A percentile compares a stretch with the other conserved stretches of the same genome.
Conservation (phyloP, 306 rosid species). For the Pterocarpus santalinus region DNA sequence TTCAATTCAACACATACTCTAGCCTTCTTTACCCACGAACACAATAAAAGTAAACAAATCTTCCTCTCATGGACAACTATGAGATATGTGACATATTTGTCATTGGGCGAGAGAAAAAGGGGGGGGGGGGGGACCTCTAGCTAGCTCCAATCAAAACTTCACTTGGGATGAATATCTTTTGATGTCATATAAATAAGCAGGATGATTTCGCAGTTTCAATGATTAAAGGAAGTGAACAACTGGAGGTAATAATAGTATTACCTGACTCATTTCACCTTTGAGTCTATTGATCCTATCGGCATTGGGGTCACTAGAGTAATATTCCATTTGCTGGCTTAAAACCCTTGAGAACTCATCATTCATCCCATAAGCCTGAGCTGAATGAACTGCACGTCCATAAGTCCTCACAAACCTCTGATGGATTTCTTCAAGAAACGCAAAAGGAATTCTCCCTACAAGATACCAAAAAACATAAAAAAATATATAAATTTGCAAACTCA, state of each 20-base stretch:
- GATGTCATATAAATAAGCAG: not conserved
- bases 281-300: conserved; percentile 94
- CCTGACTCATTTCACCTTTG: conserved; percentile 99
- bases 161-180: too few species aligned
- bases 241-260: conserved; percentile 18
- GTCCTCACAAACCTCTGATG: conserved; percentile 93
- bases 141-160: too few species aligned
- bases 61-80: not conserved
- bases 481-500: not conserved
- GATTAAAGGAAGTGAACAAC: not conserved
- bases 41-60: not conserved
- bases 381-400: conserved; percentile 84
- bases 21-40: too few species aligned
- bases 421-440: conserved; percentile 93
- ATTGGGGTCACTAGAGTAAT: conserved; percentile 93
- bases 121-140: too few species aligned
- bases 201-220: not conserved
- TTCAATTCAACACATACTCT: not conserved
- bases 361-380: conserved; percentile 92
- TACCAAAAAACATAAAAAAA: not conserved
- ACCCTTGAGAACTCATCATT: conserved; percentile 96
- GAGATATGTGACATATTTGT: too few species aligned
- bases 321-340: conserved; percentile 46
- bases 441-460: conserved; percentile 84
- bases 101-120: too few species aligned